phyloP scores from a whole-genome alignment of 208 protist species.

The Leishmania lainsoni region DNA sequence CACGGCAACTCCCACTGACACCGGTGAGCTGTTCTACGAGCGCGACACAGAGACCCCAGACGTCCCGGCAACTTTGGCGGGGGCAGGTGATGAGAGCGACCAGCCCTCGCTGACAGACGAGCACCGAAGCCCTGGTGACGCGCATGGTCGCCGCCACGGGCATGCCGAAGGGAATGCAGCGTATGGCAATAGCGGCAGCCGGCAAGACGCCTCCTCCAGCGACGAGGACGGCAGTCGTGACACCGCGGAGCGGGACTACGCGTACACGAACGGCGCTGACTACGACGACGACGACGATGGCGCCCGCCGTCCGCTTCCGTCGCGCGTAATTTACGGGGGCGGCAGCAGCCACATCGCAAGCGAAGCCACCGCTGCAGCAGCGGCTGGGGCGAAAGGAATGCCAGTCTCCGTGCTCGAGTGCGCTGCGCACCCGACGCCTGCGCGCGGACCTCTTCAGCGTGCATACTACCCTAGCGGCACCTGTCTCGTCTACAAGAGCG shows the following conservation, averaged over 20 bases:
- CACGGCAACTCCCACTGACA: constrained; percentile 1
- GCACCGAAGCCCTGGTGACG: neutral
- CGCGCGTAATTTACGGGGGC: neutral
- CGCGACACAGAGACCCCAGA: constrained; percentile 6
- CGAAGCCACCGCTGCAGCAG: constrained; percentile 10
- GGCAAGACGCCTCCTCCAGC: constrained; percentile 1
- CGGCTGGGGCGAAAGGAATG: constrained; percentile 11
- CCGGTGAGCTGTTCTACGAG: constrained; percentile 32
- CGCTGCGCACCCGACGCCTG: constrained; percentile 27
- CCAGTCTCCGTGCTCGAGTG: constrained; percentile 26
- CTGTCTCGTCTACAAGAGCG: constrained; percentile 58
- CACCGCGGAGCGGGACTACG: constrained; percentile 18
- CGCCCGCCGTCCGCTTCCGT: constrained; percentile 9
- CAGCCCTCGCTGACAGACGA: constrained; percentile 9
- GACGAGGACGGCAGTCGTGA: constrained; percentile 6
- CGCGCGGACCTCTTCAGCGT: constrained; percentile 29
- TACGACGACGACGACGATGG: constrained; percentile 34
- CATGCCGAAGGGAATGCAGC: neutral
- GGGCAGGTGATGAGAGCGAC: neutral
- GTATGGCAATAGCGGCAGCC: neutral
- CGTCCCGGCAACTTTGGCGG: neutral
- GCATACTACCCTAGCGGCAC: constrained; percentile 56
- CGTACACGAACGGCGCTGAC: constrained; percentile 14
- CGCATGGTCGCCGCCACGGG: neutral
- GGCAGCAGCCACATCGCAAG: constrained; percentile 3